These are phyloP conservation scores for Catharanthus roseus DNA, from an alignment of 257 asterid species.

Conservation along the genomic window DNA sequence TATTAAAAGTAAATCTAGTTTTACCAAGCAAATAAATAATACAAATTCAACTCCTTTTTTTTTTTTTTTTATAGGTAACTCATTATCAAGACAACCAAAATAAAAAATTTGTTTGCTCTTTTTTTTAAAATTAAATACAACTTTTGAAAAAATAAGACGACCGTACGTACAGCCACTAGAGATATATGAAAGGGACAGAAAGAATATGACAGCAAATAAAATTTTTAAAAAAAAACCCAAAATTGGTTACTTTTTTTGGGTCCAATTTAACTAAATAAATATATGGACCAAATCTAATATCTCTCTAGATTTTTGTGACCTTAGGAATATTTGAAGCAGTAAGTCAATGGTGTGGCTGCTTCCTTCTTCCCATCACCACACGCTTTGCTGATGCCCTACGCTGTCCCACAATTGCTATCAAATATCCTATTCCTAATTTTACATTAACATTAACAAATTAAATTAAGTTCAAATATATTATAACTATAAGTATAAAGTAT, in stretches of 20 bases:
- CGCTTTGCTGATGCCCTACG: background rate
- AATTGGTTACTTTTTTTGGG: background rate
- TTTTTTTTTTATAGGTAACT: no score
- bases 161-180: background rate
- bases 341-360: background rate
- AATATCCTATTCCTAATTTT: no score
- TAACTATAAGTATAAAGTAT: no score
- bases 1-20: background rate
- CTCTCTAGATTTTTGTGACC: background rate
- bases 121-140: background rate
- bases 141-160: no score
- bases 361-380: background rate
- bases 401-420: no score
- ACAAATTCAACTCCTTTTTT: background rate
- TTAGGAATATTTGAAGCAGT: background rate
- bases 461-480: no score
- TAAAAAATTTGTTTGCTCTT: no score
- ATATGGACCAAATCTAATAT: background rate
- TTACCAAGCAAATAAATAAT: background rate
- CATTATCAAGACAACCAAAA: background rate
- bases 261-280: constrained; percentile 2
- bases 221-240: background rate
- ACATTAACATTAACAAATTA: no score
- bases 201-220: background rate
- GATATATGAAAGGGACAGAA: background rate